A percentile compares a stretch with the other conserved stretches of the same genome.
phyloP scores from a whole-genome alignment of 129 eudicot species.

The Erigeron canadensis region DNA sequence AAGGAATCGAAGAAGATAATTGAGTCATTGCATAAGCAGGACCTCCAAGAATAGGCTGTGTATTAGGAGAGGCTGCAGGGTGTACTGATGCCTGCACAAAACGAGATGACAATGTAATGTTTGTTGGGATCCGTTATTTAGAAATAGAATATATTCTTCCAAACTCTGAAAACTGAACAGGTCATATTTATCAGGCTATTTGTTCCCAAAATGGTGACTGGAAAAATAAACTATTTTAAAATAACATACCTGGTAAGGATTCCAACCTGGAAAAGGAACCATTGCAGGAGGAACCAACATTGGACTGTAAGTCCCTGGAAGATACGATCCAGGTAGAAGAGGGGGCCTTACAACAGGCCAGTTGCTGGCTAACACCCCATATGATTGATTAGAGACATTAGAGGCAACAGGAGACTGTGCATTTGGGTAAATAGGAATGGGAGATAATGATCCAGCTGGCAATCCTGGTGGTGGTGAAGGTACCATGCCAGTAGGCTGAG shows the following conservation, averaged over 20 bases:
- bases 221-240: slow-evolving; percentile 2
- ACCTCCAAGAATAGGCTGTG: slow-evolving; percentile 50
- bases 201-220: too few relatives aligned
- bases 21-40: slow-evolving; percentile 61
- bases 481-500: slow-evolving; percentile 63
- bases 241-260: slow-evolving; percentile 64
- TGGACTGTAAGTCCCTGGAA: slow-evolving; percentile 75
- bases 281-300: slow-evolving; percentile 67
- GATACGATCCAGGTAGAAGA: slow-evolving; percentile 67
- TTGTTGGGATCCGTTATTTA: not conserved
- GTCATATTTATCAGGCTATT: not conserved
- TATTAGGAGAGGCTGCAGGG: slow-evolving; percentile 51
- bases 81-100: slow-evolving; percentile 57
- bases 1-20: slow-evolving; percentile 64
- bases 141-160: not conserved
- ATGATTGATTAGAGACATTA: slow-evolving; percentile 65
- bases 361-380: slow-evolving; percentile 61
- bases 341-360: slow-evolving; percentile 84
- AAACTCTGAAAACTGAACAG: too few relatives aligned
- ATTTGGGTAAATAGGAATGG: slow-evolving; percentile 55
- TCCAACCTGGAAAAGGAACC: slow-evolving; percentile 80
- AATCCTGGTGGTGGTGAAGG: slow-evolving; percentile 39
- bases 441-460: slow-evolving; percentile 38
- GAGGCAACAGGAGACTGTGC: slow-evolving; percentile 56
- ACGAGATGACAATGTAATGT: not conserved